Evolutionary conservation across 192 early-diverging fungal genomes (phyloP).

Genomic region (Gamsiella multidivaricata): DNA sequence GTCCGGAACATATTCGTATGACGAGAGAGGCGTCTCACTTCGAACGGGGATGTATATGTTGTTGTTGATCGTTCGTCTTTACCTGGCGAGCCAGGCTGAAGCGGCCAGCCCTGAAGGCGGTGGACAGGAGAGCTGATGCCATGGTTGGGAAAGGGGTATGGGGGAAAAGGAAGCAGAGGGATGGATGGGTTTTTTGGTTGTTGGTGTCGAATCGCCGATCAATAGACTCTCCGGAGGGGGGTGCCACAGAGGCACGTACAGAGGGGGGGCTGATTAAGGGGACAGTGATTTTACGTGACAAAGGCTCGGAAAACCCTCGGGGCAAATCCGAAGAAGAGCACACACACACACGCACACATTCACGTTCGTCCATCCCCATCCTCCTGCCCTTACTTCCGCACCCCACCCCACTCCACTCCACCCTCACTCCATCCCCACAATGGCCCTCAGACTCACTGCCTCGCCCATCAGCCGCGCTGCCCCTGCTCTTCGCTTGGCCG

Average conservation of each 20-base stretch:
- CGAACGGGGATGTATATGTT: neutral
- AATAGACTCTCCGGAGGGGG: too few species aligned
- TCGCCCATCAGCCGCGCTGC: conserved; percentile 40
- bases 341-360: neutral
- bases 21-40: too few species aligned
- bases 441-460: conserved; percentile 46
- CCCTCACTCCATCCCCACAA: conserved; percentile 4
- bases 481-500: conserved; percentile 32
- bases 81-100: conserved; percentile 55
- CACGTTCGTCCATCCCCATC: neutral
- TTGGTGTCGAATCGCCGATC: too few species aligned
- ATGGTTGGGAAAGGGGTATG: conserved; percentile 28
- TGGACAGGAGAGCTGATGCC: conserved; percentile 50
- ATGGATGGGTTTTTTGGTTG: too few species aligned
- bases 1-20: neutral
- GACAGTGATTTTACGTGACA: too few species aligned
- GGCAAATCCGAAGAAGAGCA: neutral
- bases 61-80: neutral
- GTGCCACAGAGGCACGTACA: too few species aligned
- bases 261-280: too few species aligned
- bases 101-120: conserved; percentile 53
- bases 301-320: neutral
- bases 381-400: neutral
- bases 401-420: conserved; percentile 26
- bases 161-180: conserved; percentile 3